Base-by-base conservation (phyloP, 306 rosid genomes). In the Pterocarpus macrocarpus region DNA sequence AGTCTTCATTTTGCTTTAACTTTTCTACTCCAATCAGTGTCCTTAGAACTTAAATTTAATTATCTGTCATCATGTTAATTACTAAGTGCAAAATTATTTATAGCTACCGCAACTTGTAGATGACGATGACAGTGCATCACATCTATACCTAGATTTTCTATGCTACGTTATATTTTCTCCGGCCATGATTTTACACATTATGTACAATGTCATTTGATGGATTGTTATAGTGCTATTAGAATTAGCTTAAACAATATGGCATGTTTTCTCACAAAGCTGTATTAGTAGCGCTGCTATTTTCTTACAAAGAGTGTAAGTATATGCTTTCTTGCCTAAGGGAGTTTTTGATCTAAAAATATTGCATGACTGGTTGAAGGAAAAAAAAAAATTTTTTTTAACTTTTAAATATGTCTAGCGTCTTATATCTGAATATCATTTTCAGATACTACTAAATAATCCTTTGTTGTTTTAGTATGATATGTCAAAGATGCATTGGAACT, bases 21-120 rank as follows among this genome's bases (percentile, higher is more conserved):
- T 85, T 87, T 82, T 82, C 83, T 79, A 90, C 73, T 82, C 84
- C 92, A 81, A 78, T 84, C 97, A 91, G 76, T 58, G 77, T 73
- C 71, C 79, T 80, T 49, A 83, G 49, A 84, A 55, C 11, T 33
- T 80, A 16, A 50, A 17, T 43, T 63, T 61, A 68, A 63, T 38
- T 32, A 67, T 28, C 55, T 49, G 73, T 65, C 69, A 15, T 77
- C 80, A 30, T 63, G 30, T 3, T 72, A 75, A 32, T 64, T 59
- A 36, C 65, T 53, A 44, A 8, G 11, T 36, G 45, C 11, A 58
- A 47, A 22, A 44, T 3, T 50, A 69, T 58, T 44, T 64, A 38
- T 66, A 0, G 47, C 44, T 58, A 64, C 77, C 43, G 44, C 59
- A 56, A 16, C 69, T 58, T 55, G 28, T 16, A 55, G 30, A 59